A percentile compares a stretch with the other conserved stretches of the same genome.
Evolutionary conservation across 2,329 filamentous ascomycete genomes (phyloP).

Genomic region (Monosporascus sp.): DNA sequence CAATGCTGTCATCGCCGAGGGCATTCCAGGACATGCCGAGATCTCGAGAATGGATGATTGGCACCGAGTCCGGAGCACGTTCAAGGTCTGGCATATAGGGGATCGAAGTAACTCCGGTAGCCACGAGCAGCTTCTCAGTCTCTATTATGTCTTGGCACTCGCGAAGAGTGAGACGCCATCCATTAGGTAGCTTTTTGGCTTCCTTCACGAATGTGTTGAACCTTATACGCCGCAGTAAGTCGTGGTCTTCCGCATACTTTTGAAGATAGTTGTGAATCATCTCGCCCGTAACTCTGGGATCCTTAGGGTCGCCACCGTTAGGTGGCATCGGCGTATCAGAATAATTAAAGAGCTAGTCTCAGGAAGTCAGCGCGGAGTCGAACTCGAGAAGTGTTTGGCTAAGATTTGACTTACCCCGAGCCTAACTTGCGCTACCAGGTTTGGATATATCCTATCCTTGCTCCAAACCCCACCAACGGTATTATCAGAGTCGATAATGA

Average conservation of each 20-base stretch:
- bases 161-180: constrained; percentile 12
- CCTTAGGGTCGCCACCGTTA: constrained; percentile 13
- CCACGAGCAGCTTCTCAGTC: constrained; percentile 24
- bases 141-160: constrained; percentile 9
- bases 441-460: constrained; percentile 19
- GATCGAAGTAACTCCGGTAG: constrained; percentile 26
- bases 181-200: constrained; percentile 8
- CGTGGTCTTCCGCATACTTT: constrained; percentile 19
- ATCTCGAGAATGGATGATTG: constrained; percentile 18
- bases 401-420: constrained; percentile 13
- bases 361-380: background rate
- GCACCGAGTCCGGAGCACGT: constrained; percentile 8
- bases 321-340: constrained; percentile 18
- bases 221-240: constrained; percentile 17
- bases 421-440: constrained; percentile 17
- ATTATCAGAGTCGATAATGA: constrained; percentile 18
- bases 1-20: constrained; percentile 6
- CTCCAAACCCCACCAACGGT: constrained; percentile 20
- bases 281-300: constrained; percentile 19
- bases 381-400: background rate
- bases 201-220: constrained; percentile 18
- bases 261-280: constrained; percentile 22
- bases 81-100: constrained; percentile 16
- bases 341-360: constrained; percentile 17
- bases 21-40: constrained; percentile 12